A percentile compares a stretch with the other conserved stretches of the same genome.
Evolutionary conservation across 2,329 filamentous ascomycete species (phyloP).

Genomic region (Annulohypoxylon truncatum): DNA sequence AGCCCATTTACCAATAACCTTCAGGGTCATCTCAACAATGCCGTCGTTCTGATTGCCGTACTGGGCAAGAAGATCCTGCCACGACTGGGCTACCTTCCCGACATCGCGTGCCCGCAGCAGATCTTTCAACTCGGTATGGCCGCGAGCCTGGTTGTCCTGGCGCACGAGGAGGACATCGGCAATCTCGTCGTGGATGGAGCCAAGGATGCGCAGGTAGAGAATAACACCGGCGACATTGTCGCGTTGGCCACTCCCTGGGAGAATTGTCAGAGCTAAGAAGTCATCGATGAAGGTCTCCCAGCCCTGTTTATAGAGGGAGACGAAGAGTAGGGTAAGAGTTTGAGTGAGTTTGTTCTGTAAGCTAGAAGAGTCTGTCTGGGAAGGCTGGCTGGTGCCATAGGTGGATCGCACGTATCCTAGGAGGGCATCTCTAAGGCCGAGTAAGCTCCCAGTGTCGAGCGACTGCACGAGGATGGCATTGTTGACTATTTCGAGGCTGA

Average conservation of each 20-base stretch:
- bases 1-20: conserved; percentile 95
- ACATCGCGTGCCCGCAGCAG: conserved; percentile 87
- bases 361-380: conserved; percentile 73
- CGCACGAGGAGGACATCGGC: conserved; percentile 89
- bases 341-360: conserved; percentile 98
- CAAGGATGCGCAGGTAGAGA: conserved; percentile 88
- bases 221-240: conserved; percentile 82
- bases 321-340: conserved; percentile 93
- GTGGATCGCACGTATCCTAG: conserved; percentile 82
- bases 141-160: conserved; percentile 81
- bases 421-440: conserved; percentile 82
- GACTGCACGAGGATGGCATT: conserved; percentile 85
- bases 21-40: conserved; percentile 88
- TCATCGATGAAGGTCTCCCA: conserved; percentile 95
- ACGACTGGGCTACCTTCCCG: conserved; percentile 86
- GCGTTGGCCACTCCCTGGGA: conserved; percentile 66
- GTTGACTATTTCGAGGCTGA: conserved; percentile 93
- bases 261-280: conserved; percentile 79
- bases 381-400: conserved; percentile 72
- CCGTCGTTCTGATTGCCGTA: conserved; percentile 77
- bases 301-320: conserved; percentile 82
- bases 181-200: conserved; percentile 96
- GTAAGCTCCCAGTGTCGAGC: conserved; percentile 77
- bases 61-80: conserved; percentile 87
- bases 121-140: conserved; percentile 92